These are phyloP conservation scores for Lagenaria siceraria DNA, from an alignment of 306 rosid species.

Conservation along the genomic window DNA sequence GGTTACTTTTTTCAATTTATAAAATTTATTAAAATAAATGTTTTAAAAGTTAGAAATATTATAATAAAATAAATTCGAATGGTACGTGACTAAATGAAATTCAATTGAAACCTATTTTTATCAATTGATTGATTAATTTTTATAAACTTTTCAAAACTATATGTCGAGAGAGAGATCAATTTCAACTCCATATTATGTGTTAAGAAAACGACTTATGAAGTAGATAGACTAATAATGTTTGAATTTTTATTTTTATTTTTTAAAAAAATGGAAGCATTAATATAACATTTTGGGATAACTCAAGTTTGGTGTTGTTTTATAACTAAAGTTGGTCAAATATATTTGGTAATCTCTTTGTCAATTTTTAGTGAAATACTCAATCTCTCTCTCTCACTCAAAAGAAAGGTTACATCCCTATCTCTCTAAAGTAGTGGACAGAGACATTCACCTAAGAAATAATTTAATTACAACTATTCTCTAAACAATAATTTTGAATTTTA, in stretches of 20 bases:
- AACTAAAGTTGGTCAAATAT: neutral
- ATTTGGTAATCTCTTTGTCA: neutral
- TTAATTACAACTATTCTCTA: neutral
- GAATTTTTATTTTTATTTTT: neutral
- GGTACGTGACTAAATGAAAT: too few relatives aligned
- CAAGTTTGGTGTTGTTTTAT: neutral
- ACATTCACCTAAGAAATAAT: neutral
- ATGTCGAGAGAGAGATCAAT: neutral
- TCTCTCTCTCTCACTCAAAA: neutral
- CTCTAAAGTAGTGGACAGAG: neutral
- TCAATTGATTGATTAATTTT: neutral
- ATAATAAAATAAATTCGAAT: too few relatives aligned
- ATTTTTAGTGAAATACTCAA: neutral
- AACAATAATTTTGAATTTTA: neutral
- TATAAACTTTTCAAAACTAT: neutral
- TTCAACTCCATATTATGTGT: neutral
- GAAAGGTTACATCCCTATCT: neutral
- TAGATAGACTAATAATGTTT: neutral
- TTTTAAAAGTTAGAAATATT: too few relatives aligned
- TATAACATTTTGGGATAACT: neutral
- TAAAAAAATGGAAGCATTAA: neutral
- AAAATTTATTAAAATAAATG: too few relatives aligned
- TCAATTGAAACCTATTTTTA: neutral
- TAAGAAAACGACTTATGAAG: neutral
- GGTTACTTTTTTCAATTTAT: too few relatives aligned